Base-by-base conservation (phyloP, 2,329 filamentous ascomycete genomes). In the Colletotrichum noveboracense region DNA sequence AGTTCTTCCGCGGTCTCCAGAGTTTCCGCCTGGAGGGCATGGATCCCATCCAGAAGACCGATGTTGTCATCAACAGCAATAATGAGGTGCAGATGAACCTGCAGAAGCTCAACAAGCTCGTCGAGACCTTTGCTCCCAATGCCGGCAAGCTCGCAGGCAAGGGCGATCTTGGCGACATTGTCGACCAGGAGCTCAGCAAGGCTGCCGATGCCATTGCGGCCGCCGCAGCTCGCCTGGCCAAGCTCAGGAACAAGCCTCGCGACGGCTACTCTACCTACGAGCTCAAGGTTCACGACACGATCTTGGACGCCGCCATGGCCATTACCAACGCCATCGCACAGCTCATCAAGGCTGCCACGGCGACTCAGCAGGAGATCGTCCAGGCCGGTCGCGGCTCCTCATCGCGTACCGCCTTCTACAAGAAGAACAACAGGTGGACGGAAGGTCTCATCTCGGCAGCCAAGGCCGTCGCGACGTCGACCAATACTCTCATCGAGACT, bases 401-500 rank as follows among this genome's bases (percentile, higher is more conserved):
- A 67, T 97, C 95, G 60, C 92, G 93, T 74, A 97, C 96, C 3
- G 96, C 96, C 28, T 99, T 99, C 85, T 99, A 99, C 93, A 98
- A 98, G 91, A 98, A 98, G 89, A 98, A 99, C 91, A 99, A 98
- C 87, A 92, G 97, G 68, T 99, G 97, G 97, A 99, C 97, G 0
- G 97, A 99, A 83, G 97, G 97, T 64, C 92, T 99, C 76, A 98
- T 99, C 83, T 98, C 95, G 48, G 97, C 97, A 1, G 96, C 97
- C 78, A 99, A 99, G 87, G 97, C 97, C 1, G 97, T 99, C 21
- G 97, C 97, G 5, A 91, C 91, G 3, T 97, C 96, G 18, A 99
- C 97, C 13, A 98, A 98, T 87, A 97, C 94, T 56, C 91, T 99
- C 79, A 99, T 99, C 81, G 97, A 99, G 89, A 99, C 97, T 8